These are phyloP conservation scores for Heterobasidion parviporum DNA, from an alignment of 1,284 basidiomycete species.

Conservation along the genomic window DNA sequence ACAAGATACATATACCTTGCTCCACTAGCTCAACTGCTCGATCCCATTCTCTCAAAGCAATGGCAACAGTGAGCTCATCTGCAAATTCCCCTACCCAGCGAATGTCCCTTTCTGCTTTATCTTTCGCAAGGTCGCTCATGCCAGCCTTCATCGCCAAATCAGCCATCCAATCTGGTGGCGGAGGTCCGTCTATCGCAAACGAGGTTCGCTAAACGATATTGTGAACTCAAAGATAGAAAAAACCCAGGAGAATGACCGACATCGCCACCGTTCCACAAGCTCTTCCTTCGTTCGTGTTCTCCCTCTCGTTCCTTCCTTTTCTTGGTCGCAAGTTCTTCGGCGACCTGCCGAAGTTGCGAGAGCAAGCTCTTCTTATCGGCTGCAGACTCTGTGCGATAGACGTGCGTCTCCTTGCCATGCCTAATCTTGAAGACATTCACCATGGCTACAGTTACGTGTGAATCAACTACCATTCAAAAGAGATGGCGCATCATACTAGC, in stretches of 20 bases:
- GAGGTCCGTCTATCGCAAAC: slow-evolving; percentile 23
- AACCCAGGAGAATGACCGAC: slow-evolving; percentile 28
- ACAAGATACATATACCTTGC: slow-evolving; percentile 45
- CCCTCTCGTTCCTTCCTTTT: slow-evolving; percentile 88
- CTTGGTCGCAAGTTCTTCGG: slow-evolving; percentile 84
- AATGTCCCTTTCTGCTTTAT: slow-evolving; percentile 69
- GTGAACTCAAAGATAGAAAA: neutral
- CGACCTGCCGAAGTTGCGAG: slow-evolving; percentile 82
- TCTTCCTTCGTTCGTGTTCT: slow-evolving; percentile 82
- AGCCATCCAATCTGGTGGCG: slow-evolving; percentile 65
- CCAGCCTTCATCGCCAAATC: slow-evolving; percentile 54
- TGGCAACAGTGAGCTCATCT: slow-evolving; percentile 87
- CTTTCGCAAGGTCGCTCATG: slow-evolving; percentile 47
- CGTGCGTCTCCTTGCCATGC: slow-evolving; percentile 88
- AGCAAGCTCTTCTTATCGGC: slow-evolving; percentile 86
- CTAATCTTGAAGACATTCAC: slow-evolving; percentile 95
- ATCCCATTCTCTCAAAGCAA: slow-evolving; percentile 86
- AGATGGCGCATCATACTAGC: slow-evolving; percentile 43
- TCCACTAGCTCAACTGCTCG: slow-evolving; percentile 80
- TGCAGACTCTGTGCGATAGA: slow-evolving; percentile 79
- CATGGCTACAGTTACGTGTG: slow-evolving; percentile 47
- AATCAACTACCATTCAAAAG: neutral
- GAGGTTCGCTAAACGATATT: slow-evolving; percentile 16
- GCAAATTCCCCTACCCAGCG: slow-evolving; percentile 87
- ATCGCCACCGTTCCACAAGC: slow-evolving; percentile 59